Percentiles rank a stretch among this genome's conserved stretches.
These are phyloP conservation scores for Ceratocystis lukuohia DNA, from an alignment of 2,329 filamentous ascomycete genomes.

Conservation along the genomic window DNA sequence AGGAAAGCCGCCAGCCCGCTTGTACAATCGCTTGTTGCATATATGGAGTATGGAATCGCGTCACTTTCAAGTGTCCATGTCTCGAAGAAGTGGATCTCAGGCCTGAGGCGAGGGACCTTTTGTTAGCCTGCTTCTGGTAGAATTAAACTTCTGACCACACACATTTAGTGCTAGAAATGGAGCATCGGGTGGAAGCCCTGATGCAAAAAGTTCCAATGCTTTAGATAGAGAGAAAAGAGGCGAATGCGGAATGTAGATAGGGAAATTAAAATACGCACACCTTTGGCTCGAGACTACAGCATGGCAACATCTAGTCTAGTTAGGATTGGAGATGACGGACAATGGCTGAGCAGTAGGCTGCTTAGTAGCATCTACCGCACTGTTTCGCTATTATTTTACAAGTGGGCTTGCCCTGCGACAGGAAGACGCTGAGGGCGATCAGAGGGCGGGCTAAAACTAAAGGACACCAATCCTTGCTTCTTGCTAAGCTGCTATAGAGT, in stretches of 20 bases:
- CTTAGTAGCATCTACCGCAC: too few species aligned
- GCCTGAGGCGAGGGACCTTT: neutral
- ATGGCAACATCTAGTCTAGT: too few species aligned
- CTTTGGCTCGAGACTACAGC: too few species aligned
- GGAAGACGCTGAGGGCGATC: too few species aligned
- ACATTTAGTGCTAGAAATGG: constrained; percentile 3
- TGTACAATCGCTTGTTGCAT: neutral
- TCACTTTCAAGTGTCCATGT: neutral
- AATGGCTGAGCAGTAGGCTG: too few species aligned
- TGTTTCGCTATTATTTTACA: too few species aligned
- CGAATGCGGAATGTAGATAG: neutral
- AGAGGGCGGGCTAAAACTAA: too few species aligned
- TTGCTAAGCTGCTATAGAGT: too few species aligned
- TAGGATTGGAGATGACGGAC: too few species aligned
- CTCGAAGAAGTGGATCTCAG: neutral
- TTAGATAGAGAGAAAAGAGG: neutral
- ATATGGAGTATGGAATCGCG: neutral
- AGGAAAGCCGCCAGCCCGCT: neutral
- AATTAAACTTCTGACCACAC: constrained; percentile 6
- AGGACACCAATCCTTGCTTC: too few species aligned
- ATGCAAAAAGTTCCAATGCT: constrained; percentile 16
- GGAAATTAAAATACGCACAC: neutral
- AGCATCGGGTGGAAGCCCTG: neutral
- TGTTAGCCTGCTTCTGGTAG: neutral
- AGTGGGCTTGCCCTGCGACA: too few species aligned